phyloP scores from a whole-genome alignment of 805 yeast genomes.

The Saccharomycopsis fibuligera region DNA sequence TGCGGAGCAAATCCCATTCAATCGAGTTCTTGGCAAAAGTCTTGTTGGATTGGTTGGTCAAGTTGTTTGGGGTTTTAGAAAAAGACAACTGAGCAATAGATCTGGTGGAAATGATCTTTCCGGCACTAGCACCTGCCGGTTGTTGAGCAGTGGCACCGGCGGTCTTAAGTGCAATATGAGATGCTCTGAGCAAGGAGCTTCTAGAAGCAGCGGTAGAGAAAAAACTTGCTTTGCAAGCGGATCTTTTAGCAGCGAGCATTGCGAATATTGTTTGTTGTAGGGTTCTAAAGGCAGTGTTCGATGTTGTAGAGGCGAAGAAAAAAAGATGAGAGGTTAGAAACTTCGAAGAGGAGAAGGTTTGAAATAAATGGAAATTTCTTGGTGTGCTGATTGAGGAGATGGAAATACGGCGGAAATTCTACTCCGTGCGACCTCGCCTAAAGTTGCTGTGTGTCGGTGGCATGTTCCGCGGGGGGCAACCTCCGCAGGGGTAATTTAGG shows the following conservation, averaged over 20 bases:
- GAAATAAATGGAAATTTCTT: too few species aligned
- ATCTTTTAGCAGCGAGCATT: neutral
- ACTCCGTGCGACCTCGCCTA: too few species aligned
- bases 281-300: too few species aligned
- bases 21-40: conserved; percentile 47
- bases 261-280: neutral
- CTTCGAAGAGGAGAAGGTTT: too few species aligned
- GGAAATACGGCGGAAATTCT: too few species aligned
- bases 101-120: conserved; percentile 23
- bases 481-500: too few species aligned
- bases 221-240: too few species aligned
- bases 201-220: neutral
- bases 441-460: too few species aligned
- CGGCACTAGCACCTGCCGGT: neutral
- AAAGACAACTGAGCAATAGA: conserved; percentile 47
- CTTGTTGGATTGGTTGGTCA: conserved; percentile 60
- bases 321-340: too few species aligned
- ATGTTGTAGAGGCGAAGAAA: too few species aligned
- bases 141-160: neutral
- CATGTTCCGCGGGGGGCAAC: too few species aligned
- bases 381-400: too few species aligned
- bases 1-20: conserved; percentile 70
- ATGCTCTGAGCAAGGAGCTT: neutral
- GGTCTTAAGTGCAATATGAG: neutral
- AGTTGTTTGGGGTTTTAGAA: conserved; percentile 47